Percentiles rank a stretch among this genome's conserved stretches.
phyloP scores from a whole-genome alignment of 257 asterid genomes.

The Ehretia macrophylla region DNA sequence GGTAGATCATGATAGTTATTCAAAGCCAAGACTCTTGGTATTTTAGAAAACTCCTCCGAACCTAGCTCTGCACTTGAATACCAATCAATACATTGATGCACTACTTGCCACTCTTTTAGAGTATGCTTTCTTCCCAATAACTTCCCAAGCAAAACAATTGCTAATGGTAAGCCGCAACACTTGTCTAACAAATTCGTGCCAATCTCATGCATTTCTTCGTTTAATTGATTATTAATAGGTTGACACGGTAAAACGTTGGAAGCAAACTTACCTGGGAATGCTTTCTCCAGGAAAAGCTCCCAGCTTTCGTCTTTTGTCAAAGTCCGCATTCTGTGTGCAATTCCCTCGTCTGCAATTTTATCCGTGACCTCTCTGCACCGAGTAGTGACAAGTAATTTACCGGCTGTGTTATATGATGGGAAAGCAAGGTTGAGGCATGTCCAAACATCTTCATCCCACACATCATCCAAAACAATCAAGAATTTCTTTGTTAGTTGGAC shows the following conservation, averaged over 20 bases:
- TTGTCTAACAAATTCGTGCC: background rate
- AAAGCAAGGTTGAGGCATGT: background rate
- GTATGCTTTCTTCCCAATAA: background rate
- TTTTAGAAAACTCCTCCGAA: background rate
- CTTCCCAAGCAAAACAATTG: background rate
- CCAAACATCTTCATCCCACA: conserved; percentile 3
- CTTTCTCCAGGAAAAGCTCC: no score
- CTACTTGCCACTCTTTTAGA: background rate
- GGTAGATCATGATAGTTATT: conserved; percentile 15
- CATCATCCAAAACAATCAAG: conserved; percentile 10
- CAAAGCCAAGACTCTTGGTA: background rate
- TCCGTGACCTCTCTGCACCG: background rate
- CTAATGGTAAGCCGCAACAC: conserved; percentile 11
- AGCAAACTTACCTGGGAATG: no score
- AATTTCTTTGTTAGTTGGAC: no score
- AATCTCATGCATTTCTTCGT: background rate
- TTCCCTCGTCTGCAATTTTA: background rate
- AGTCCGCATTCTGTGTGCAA: background rate
- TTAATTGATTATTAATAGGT: background rate
- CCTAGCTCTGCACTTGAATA: background rate
- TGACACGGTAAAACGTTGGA: background rate
- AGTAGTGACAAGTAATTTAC: conserved; percentile 11
- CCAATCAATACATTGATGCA: no score
- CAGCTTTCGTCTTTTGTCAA: no score
- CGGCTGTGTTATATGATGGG: background rate